Conservation (phyloP, 352 stramenopile genomes). For the Globisporangium acanthophoron region DNA sequence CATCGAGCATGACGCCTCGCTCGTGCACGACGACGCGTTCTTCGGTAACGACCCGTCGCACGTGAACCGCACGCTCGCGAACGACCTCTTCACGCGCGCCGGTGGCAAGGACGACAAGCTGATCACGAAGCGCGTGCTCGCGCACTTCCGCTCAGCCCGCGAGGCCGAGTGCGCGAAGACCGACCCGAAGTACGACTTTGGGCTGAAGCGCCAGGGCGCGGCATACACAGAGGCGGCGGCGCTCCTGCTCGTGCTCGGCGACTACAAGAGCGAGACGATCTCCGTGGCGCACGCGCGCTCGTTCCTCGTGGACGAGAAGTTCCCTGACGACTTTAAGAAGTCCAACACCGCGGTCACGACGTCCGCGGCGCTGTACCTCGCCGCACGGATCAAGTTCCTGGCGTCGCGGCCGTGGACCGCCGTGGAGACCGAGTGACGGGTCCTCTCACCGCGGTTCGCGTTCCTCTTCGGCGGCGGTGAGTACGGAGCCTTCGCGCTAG, state of each 20-base stretch:
- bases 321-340: constrained; percentile 35
- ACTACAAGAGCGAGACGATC: constrained; percentile 28
- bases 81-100: constrained; percentile 26
- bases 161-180: constrained; percentile 30
- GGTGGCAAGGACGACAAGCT: constrained; percentile 11
- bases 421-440: constrained; percentile 2
- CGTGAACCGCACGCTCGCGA: constrained; percentile 42
- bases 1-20: constrained; percentile 68
- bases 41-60: constrained; percentile 32
- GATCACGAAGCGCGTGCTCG: constrained; percentile 33
- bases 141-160: constrained; percentile 39
- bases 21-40: constrained; percentile 53
- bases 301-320: constrained; percentile 46
- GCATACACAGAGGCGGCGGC: constrained; percentile 45
- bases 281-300: constrained; percentile 32
- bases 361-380: constrained; percentile 23
- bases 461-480: constrained; percentile 4
- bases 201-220: constrained; percentile 22
- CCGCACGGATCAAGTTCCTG: constrained; percentile 38
- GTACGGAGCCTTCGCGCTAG: constrained; percentile 2
- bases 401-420: constrained; percentile 9
- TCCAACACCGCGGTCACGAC: constrained; percentile 30
- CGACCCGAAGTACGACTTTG: constrained; percentile 41
- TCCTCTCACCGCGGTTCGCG: not conserved
- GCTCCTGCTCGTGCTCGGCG: constrained; percentile 43